Conservation (phyloP, 257 asterid genomes). For the Craterostigma plantagineum region DNA sequence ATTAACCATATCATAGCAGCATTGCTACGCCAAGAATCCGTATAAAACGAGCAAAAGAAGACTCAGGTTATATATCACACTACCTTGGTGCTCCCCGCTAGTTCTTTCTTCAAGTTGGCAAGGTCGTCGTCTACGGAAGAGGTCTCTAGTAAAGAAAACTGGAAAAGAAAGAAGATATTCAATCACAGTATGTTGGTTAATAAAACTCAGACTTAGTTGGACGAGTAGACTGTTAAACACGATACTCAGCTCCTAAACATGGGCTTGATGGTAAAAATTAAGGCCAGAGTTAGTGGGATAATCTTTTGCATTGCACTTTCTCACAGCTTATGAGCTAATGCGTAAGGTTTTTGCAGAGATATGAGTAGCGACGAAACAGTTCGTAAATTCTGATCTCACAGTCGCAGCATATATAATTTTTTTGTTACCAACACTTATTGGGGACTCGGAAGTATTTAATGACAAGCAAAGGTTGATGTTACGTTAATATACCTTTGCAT, state of each 20-base stretch:
- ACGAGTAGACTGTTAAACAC: too few species aligned
- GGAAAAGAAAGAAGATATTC: conserved; percentile 9
- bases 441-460: neutral
- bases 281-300: too few species aligned
- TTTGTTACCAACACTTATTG: too few species aligned
- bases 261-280: too few species aligned
- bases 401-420: too few species aligned
- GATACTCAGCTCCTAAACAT: too few species aligned
- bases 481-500: conserved; percentile 53
- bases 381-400: too few species aligned
- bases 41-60: neutral
- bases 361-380: too few species aligned
- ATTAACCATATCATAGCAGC: neutral
- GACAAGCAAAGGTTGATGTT: neutral
- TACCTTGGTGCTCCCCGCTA: conserved; percentile 68
- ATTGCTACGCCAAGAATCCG: neutral
- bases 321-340: too few species aligned
- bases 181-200: neutral
- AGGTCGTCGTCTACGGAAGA: conserved; percentile 93
- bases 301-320: too few species aligned
- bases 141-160: conserved; percentile 86
- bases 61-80: too few species aligned
- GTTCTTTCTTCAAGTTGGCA: conserved; percentile 51
- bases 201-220: neutral
- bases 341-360: too few species aligned